Evolutionary conservation across 2,329 filamentous ascomycete species (phyloP), one percentile per base, ranked within the genome.

Genomic region (Nothophaeocryptopus gaeumannii): DNA sequence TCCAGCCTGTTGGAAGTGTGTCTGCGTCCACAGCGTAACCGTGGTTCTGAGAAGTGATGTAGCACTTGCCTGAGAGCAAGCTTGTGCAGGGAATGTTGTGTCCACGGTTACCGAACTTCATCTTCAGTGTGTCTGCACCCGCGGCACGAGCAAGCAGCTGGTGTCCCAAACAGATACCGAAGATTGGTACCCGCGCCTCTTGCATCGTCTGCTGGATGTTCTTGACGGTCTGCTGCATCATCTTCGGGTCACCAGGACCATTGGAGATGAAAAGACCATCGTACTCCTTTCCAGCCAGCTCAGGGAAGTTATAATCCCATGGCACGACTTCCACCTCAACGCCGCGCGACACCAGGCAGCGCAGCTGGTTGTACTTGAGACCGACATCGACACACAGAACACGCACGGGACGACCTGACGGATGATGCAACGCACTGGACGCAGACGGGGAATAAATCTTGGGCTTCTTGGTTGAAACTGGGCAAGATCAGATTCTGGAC

Each of bases 81-180:
- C 88, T 96, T 9, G 92, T 97, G 78, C 91, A 96, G 38, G 93
- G 93, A 65, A 99, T 97, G 75, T 99, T 99, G 78, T 95, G 89
- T 37, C 92, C 93, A 65, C 93, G 89, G 76, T 99, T 99, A 75
- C 93, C 93, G 66, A 96, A 99, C 80, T 97, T 97, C 89, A 99
- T 95, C 79, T 99, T 99, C 65, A 80, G 73, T 0, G 93, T 97
- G 39, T 78, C 78, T 39, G 91, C 92, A 47, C 92, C 92, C 30
- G 90, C 84, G 50, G 92, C 90, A 62, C 90, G 82, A 46, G 92
- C 90, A 45, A 97, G 83, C 60, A 97, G 79, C 74, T 97, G 92
- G 70, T 97, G 92, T 50, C 92, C 92, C 62, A 97, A 75, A 76
- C 92, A 97, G 67, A 97, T 97, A 76, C 92, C 92, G 61, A 97